Evolutionary conservation across 768 basidiomycete species (phyloP).

Genomic region (Mycena maculata): DNA sequence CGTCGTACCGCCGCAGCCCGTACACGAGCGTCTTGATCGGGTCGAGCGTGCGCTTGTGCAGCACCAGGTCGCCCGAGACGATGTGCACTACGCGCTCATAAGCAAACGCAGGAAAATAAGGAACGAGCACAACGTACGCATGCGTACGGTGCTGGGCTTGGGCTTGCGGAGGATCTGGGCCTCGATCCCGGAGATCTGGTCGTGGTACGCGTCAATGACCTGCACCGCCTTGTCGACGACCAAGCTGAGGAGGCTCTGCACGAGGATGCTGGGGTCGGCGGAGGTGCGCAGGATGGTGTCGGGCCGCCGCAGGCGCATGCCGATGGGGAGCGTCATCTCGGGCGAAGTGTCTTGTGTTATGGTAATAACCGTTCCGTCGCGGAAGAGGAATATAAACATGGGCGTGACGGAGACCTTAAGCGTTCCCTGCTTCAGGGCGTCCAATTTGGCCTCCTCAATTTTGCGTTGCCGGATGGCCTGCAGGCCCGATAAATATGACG

Average conservation of each 20-base stretch:
- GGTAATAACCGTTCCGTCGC: constrained; percentile 72
- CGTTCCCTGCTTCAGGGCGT: constrained; percentile 38
- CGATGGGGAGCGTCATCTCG: constrained; percentile 65
- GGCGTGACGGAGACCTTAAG: constrained; percentile 67
- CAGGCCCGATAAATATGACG: not conserved
- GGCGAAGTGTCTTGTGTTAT: constrained; percentile 55
- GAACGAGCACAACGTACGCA: constrained; percentile 51
- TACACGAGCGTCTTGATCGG: constrained; percentile 76
- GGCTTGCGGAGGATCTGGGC: constrained; percentile 68
- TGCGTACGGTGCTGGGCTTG: constrained; percentile 68
- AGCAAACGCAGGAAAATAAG: not conserved
- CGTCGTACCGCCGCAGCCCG: constrained; percentile 72
- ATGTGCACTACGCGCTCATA: constrained; percentile 67
- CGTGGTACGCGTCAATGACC: constrained; percentile 75
- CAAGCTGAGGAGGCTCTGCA: constrained; percentile 73
- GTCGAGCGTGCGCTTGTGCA: constrained; percentile 77
- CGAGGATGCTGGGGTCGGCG: constrained; percentile 70
- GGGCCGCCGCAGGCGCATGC: constrained; percentile 62
- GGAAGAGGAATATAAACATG: constrained; percentile 72
- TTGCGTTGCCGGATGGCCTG: constrained; percentile 25
- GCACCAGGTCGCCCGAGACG: constrained; percentile 75
- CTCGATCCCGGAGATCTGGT: constrained; percentile 69
- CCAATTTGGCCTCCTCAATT: constrained; percentile 32
- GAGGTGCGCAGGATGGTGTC: constrained; percentile 72
- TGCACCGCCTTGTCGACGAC: constrained; percentile 75